Evolutionary conservation across 78 protist genomes (phyloP).

Genomic region (Fonticula alba): DNA sequence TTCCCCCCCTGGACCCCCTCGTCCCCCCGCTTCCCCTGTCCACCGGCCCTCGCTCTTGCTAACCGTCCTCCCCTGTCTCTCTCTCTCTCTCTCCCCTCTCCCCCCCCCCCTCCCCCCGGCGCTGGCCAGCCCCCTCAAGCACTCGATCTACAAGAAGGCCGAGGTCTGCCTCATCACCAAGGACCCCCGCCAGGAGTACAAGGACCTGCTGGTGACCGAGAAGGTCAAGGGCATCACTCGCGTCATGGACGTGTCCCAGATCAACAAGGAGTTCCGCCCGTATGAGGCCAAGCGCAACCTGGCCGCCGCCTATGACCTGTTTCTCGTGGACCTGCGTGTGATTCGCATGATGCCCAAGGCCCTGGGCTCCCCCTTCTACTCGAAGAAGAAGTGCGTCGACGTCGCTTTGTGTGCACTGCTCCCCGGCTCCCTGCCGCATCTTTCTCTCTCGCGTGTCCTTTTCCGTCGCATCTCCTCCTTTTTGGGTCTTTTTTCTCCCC

Average conservation of each 20-base stretch:
- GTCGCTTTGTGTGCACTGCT: background rate
- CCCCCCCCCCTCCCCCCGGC: no score
- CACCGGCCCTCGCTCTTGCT: no score
- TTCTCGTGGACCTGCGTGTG: conserved; percentile 33
- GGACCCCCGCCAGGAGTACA: conserved; percentile 11
- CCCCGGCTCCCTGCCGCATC: no score
- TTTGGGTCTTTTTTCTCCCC: background rate
- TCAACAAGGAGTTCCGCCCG: conserved; percentile 2
- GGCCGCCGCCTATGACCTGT: conserved; percentile 17
- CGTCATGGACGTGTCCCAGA: conserved; percentile 16
- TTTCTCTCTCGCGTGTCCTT: no score
- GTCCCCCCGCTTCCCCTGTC: no score
- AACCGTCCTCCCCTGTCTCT: no score
- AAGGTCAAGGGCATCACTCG: background rate
- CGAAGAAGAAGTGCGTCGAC: conserved; percentile 8
- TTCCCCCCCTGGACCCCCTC: no score
- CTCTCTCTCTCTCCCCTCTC: no score
- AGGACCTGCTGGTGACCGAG: background rate
- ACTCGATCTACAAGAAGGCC: no score
- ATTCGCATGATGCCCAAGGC: conserved; percentile 11
- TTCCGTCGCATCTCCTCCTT: no score
- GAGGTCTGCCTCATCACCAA: conserved; percentile 7
- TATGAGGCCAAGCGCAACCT: conserved; percentile 32
- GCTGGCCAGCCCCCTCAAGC: no score
- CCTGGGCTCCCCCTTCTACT: conserved; percentile 15